Evolutionary conservation across 441 rosid genomes (phyloP), one percentile per base, ranked within the genome.

Genomic region (Iberis amara): DNA sequence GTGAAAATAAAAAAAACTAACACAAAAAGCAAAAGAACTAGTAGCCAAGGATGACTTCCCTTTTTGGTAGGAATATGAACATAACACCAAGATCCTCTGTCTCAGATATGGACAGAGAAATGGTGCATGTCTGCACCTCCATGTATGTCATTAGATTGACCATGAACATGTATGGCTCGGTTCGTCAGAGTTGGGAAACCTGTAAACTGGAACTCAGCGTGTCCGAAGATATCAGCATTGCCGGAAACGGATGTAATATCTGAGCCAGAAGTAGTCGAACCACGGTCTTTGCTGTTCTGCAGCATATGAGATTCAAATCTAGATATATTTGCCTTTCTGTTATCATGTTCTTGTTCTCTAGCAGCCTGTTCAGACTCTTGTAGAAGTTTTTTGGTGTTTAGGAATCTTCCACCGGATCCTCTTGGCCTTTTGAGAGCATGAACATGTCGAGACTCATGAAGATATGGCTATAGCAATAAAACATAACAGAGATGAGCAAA

Each of bases 21-120:
- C 51, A 48, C 11, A 44, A 44, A 14, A 33, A 56, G 44, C 49
- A 39, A 13, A 39, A 39, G 45, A 65, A 65, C 69, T 59, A 41
- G 64, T 66, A 82, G 89, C 86, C 89, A 85, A 85, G 90, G 94
- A 82, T 80, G 94, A 82, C 90, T 79, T 85, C 84, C 90, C 94
- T 58, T 39, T 26, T 64, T 63, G 64, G 63, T 46, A 40, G 48
- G 59, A 61, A 74, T 82, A 45, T 52, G 51, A 53, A 59, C 50
- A 39, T 37, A 59, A 52, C 65, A 59, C 65, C 70, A 59, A 64
- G 54, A 70, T 60, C 32, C 60, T 48, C 52, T 72, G 69, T 57
- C 62, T 79, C 71, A 55, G 68, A 62, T 49, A 68, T 56, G 76
- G 65, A 58, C 72, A 45, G 84, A 60, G 65, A 75, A 70, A 39